phyloP scores from a whole-genome alignment of 164 flowering plant genomes.

The Magnolia sinica region DNA sequence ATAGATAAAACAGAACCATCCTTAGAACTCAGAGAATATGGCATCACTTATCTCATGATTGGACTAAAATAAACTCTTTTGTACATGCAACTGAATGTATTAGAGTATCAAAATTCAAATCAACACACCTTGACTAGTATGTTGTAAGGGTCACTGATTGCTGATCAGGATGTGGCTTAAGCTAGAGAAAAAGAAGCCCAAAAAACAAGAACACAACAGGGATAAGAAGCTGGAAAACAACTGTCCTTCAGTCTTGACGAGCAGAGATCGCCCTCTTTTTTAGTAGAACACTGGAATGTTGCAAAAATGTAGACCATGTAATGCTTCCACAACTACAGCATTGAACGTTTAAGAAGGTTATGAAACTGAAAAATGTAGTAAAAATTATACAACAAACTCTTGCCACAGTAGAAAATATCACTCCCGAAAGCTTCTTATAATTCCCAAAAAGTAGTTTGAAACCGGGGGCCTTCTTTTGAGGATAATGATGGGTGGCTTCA shows the following conservation, averaged over 20 bases:
- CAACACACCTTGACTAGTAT: conserved; percentile 83
- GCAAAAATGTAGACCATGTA: conserved; percentile 69
- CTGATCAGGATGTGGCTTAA: conserved; percentile 98
- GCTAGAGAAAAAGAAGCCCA: conserved; percentile 79
- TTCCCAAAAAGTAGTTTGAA: conserved; percentile 40
- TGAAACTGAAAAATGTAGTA: conserved; percentile 40
- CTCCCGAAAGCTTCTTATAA: conserved; percentile 30
- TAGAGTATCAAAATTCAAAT: background rate
- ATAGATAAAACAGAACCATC: background rate
- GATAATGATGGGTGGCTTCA: conserved; percentile 26
- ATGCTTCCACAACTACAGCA: conserved; percentile 63
- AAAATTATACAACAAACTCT: conserved; percentile 45
- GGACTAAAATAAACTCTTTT: background rate
- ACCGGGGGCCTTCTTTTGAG: conserved; percentile 22
- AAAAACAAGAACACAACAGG: conserved; percentile 82
- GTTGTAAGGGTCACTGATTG: conserved; percentile 69
- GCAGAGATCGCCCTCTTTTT: conserved; percentile 84
- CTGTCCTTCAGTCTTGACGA: conserved; percentile 76
- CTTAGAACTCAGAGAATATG: background rate
- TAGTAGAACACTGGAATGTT: conserved; percentile 74
- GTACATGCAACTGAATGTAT: background rate
- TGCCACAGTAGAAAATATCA: conserved; percentile 31
- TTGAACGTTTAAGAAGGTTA: conserved; percentile 46
- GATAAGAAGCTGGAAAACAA: conserved; percentile 88
- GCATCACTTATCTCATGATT: background rate